Evolutionary conservation across 768 basidiomycete species (phyloP), one percentile per base, ranked within the genome.

Genomic region (Leccinum disarticulatum): DNA sequence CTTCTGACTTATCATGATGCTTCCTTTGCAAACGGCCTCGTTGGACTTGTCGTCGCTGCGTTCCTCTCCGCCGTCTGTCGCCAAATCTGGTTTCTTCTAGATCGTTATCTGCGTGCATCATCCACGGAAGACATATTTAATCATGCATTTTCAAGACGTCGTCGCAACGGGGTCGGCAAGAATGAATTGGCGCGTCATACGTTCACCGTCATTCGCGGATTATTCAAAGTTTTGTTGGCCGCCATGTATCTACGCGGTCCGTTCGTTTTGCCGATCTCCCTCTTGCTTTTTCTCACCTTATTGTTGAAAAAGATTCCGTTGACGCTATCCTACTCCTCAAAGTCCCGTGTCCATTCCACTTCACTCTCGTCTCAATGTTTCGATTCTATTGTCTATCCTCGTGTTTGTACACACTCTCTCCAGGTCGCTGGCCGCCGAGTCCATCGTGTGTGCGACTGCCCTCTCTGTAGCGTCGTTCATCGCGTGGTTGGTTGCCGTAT

Each of bases 81-180:
- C 54, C 87, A 89, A 64, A 74, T 91, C 54, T 88, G 87, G 85
- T 90, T 88, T 74, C 82, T 90, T 78, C 81, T 91, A 17, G 83
- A 85, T 49, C 80, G 86, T 33, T 89, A 91, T 70, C 77, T 88
- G 49, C 82, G 83, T 64, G 82, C 83, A 70, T 78, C 80, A 33
- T 84, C 88, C 61, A 70, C 86, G 38, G 85, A 89, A 69, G 88
- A 90, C 61, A 77, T 91, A 47, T 68, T 90, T 53, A 65, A 86
- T 17, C 81, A 87, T 63, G 77, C 83, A 1, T 83, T 90, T 68
- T 83, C 85, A 17, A 78, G 80, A 56, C 81, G 75, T 49, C 76
- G 76, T 64, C 81, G 80, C 31, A 33, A 3, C n/a, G 82, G 80
- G 67, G 82, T 83, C 67, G 70, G 73, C 28, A 76, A 70, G 58